phyloP scores from a whole-genome alignment of 2,329 filamentous ascomycete genomes.

The Alternaria hordeiaustralica region DNA sequence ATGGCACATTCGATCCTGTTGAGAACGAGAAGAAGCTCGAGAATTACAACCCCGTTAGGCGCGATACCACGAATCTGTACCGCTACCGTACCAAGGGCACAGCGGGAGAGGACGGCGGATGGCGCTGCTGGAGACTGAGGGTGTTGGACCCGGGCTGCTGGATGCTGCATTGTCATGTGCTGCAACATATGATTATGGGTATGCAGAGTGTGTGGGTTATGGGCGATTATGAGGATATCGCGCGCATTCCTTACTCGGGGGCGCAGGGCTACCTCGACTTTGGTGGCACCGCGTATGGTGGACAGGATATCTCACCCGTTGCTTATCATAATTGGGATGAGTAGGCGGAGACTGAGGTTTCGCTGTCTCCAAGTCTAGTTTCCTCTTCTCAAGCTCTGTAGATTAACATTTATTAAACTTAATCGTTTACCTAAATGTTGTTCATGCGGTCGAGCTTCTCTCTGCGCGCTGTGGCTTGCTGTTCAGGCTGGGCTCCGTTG shows the following conservation, averaged over 20 bases:
- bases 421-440: neutral
- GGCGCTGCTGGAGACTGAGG: slow-evolving; percentile 67
- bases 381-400: neutral
- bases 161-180: slow-evolving; percentile 68
- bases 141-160: slow-evolving; percentile 62
- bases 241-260: slow-evolving; percentile 40
- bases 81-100: slow-evolving; percentile 56
- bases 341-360: neutral
- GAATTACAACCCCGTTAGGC: slow-evolving; percentile 46
- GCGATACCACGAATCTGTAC: slow-evolving; percentile 63
- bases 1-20: slow-evolving; percentile 59
- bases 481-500: neutral
- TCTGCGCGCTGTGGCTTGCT: neutral
- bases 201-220: slow-evolving; percentile 58
- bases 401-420: neutral
- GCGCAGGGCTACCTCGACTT: slow-evolving; percentile 54
- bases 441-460: neutral
- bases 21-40: slow-evolving; percentile 56
- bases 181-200: slow-evolving; percentile 65
- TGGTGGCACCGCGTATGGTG: slow-evolving; percentile 54
- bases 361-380: neutral
- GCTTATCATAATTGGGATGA: slow-evolving; percentile 19
- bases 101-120: slow-evolving; percentile 57
- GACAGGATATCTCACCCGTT: slow-evolving; percentile 9
- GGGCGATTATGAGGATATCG: slow-evolving; percentile 52